Evolutionary conservation across 2,329 filamentous ascomycete genomes (phyloP).

Genomic region (Alternaria gansuensis): DNA sequence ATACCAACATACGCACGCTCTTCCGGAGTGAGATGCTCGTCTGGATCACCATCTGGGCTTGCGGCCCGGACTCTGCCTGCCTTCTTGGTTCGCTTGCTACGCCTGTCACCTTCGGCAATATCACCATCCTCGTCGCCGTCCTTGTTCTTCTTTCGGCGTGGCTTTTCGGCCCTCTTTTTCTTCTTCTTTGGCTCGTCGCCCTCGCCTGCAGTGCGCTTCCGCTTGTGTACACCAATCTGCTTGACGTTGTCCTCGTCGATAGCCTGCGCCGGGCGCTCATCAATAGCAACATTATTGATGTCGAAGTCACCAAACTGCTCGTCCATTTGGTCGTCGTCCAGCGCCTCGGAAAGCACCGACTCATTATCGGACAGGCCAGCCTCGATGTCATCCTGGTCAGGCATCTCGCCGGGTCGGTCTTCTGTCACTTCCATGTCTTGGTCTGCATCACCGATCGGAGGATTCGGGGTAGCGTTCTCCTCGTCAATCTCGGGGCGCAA

Average conservation of each 20-base stretch:
- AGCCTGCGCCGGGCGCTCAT: slow-evolving; percentile 65
- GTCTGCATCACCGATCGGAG: slow-evolving; percentile 55
- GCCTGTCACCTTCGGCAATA: slow-evolving; percentile 64
- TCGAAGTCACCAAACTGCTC: slow-evolving; percentile 65
- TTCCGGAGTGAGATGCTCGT: slow-evolving; percentile 82
- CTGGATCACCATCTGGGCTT: slow-evolving; percentile 69
- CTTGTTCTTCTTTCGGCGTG: slow-evolving; percentile 61
- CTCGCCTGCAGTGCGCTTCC: slow-evolving; percentile 69
- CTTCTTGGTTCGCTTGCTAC: slow-evolving; percentile 59
- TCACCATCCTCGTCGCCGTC: slow-evolving; percentile 58
- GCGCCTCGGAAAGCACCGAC: slow-evolving; percentile 67
- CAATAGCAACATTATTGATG: slow-evolving; percentile 67
- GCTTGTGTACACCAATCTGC: slow-evolving; percentile 69
- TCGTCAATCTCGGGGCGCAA: slow-evolving; percentile 59
- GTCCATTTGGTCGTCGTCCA: slow-evolving; percentile 71
- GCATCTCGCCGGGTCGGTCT: slow-evolving; percentile 46
- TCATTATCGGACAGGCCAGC: slow-evolving; percentile 66
- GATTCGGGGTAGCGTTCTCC: slow-evolving; percentile 57
- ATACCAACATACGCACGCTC: slow-evolving; percentile 67
- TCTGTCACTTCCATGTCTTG: slow-evolving; percentile 59
- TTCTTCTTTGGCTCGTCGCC: slow-evolving; percentile 72
- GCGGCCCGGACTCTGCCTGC: slow-evolving; percentile 49
- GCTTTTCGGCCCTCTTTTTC: slow-evolving; percentile 68
- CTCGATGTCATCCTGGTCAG: slow-evolving; percentile 50
- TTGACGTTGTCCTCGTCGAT: slow-evolving; percentile 70